Percentiles rank a stretch among this genome's conserved stretches.
Evolutionary conservation across 495 filamentous ascomycete genomes (phyloP).

Genomic region (Penicillium malachiteum): DNA sequence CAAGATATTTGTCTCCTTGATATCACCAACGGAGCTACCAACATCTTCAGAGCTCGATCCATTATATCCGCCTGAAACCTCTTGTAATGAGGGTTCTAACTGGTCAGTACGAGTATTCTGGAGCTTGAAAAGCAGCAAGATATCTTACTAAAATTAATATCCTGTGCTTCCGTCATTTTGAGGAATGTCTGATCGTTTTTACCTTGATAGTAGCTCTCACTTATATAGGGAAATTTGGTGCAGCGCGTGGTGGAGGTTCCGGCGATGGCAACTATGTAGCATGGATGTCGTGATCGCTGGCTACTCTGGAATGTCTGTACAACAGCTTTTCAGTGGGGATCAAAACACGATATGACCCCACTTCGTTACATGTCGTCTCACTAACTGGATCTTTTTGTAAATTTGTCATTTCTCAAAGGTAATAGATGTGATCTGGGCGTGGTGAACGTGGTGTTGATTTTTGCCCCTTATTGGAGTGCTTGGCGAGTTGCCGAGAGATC

Average conservation of each 20-base stretch:
- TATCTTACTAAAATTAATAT: slow-evolving; percentile 2
- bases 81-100: not conserved
- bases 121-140: not conserved
- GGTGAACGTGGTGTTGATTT: no score
- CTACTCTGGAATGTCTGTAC: not conserved
- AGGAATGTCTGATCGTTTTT: not conserved
- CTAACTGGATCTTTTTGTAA: no score
- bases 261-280: slow-evolving; percentile 12
- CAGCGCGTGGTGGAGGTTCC: not conserved
- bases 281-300: slow-evolving; percentile 12
- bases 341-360: not conserved
- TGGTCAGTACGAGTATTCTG: not conserved
- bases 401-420: no score
- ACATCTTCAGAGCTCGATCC: slow-evolving; percentile 6
- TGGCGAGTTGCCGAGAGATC: no score
- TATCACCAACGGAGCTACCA: slow-evolving; percentile 1
- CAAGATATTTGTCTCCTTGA: slow-evolving; percentile 22
- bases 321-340: not conserved
- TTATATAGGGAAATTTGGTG: not conserved
- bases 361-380: not conserved
- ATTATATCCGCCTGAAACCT: not conserved
- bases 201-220: not conserved
- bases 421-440: no score
- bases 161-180: slow-evolving; percentile 1
- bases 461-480: no score